Base-by-base conservation (phyloP, 805 yeast species). In the Ogataea thermomethanolica region DNA sequence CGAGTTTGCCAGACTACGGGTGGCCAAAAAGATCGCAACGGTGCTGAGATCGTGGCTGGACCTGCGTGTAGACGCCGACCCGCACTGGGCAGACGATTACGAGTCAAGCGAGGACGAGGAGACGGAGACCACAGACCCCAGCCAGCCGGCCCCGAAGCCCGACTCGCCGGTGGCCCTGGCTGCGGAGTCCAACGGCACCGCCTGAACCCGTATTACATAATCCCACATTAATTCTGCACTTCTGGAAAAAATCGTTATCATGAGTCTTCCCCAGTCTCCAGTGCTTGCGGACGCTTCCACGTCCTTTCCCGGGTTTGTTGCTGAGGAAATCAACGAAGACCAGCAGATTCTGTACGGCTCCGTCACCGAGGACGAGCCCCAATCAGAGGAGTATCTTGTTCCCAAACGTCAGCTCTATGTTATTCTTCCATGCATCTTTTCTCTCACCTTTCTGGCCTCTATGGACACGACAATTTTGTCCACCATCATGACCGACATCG, bases 391-490 rank as follows among this genome's bases (percentile, higher is more conserved):
- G 8, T 61, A 49, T 26, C 33, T 55, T n/a, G 53, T 62, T 22
- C 61, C 67, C 6, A 48, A 45, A 25, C 33, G 44, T 3, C 55
- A 60, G 33, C 38, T 61, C 8, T 49, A 54, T 21, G 41, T 69
- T 17, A 66, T 73, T 9, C 55, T 73, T 41, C 55, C 61, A 0
- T 70, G 75, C 10, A 57, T 73, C 61, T 73, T 67, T 39, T 49
- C 71, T 15, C 68, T 74, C 30, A 68, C 76, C 0, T 81, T 77
- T 49, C 63, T 83, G 28, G 78, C 85, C 3, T 79, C 90, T 0
- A 56, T 82, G 43, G 91, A 83, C 54, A 69, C 76, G 13, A 82
- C 90, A 0, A 74, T 83, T 20, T 81, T 83, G 12, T 73, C 88
- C 0, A 81, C 89, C 1, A 61, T 81, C 21, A 62, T 81, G 51